Conservation (phyloP, 129 eudicot genomes). For the Flaveria robusta region DNA sequence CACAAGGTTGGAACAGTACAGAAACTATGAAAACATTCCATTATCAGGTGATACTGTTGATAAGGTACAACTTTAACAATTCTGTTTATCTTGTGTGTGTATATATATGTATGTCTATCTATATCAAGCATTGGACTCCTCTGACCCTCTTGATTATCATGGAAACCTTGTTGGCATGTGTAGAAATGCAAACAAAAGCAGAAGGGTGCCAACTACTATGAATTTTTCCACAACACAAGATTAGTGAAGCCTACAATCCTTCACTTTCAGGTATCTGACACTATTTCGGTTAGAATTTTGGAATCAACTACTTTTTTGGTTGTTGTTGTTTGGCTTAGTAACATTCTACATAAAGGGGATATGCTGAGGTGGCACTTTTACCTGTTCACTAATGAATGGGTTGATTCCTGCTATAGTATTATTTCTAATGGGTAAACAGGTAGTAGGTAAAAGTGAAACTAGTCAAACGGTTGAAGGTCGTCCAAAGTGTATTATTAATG, state of each 20-base stretch:
- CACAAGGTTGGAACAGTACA: conserved; percentile 77
- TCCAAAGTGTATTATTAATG: neutral
- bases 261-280: conserved; percentile 70
- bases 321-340: conserved; percentile 9
- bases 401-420: neutral
- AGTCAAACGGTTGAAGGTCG: neutral
- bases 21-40: conserved; percentile 81
- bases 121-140: neutral
- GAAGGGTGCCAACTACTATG: conserved; percentile 77
- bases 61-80: conserved; percentile 45
- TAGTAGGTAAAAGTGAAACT: neutral
- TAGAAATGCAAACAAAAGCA: conserved; percentile 74
- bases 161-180: conserved; percentile 12
- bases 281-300: neutral
- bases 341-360: neutral
- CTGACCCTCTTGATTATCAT: neutral
- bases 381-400: neutral
- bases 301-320: neutral
- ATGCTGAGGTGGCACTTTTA: neutral
- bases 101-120: neutral
- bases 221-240: conserved; percentile 80
- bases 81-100: conserved; percentile 1
- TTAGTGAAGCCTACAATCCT: conserved; percentile 89
- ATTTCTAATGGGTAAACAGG: neutral
- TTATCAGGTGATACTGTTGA: conserved; percentile 70